Evolutionary conservation across 805 yeast species (phyloP).

Genomic region (Henningerozyma blattae): DNA sequence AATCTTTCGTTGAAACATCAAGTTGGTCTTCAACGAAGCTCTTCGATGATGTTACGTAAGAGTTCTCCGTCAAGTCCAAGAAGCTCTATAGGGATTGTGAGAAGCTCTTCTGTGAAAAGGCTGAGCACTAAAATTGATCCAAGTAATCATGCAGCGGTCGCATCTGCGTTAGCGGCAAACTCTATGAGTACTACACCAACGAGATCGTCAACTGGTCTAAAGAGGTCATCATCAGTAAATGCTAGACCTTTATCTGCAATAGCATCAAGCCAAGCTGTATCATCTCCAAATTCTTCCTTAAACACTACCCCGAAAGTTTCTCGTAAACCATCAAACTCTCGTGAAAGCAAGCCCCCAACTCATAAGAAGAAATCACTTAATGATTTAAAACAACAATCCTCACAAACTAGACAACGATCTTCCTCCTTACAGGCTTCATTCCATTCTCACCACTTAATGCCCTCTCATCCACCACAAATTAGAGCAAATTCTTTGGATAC

Average conservation of each 20-base stretch:
- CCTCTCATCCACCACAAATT: conserved; percentile 2
- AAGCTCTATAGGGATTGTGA: neutral
- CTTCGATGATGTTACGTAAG: no score
- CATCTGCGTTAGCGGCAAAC: neutral
- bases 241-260: no score
- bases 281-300: no score
- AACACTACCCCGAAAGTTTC: no score
- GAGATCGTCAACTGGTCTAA: no score
- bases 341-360: neutral
- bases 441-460: neutral
- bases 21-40: no score
- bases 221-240: no score
- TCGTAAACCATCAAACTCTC: neutral
- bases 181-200: neutral
- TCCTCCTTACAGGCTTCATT: conserved; percentile 22
- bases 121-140: neutral
- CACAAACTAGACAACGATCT: conserved; percentile 19
- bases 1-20: no score
- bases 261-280: no score
- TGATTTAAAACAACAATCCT: neutral
- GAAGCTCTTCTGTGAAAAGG: neutral
- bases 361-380: neutral
- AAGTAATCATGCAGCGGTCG: neutral
- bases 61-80: neutral
- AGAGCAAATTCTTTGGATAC: conserved; percentile 24